Evolutionary conservation across 768 basidiomycete genomes (phyloP), one percentile per base, ranked within the genome.

Genomic region (Agaricus blazei): DNA sequence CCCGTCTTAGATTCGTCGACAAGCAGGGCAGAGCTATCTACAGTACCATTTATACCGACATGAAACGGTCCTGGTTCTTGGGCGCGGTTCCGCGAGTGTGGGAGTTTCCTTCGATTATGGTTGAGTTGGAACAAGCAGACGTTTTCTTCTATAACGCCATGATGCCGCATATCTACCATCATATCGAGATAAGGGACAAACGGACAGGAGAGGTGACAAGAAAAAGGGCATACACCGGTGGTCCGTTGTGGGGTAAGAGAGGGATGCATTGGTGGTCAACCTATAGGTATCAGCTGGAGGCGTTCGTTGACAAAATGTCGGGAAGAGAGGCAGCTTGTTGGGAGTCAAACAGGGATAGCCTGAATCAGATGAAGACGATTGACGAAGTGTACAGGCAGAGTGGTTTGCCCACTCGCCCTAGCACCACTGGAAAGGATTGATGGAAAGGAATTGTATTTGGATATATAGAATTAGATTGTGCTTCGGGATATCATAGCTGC

Each of bases 251-350:
- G 63, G 62, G 59, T 41, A 68, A 65, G 37, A 72, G 77, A 52
- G 82, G 82, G 23, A 76, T 84, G 64, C 70, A 70, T 8, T 82
- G 79, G 77, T 87, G 83, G 83, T 70, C 78, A 37, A 78, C 82
- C 24, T 79, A 73, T 55, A 65, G 73, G 38, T 82, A 79, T 57
- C 84, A 86, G 65, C 67, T 86, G 37, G 83, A 87, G 67, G 81
- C 79, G 6, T 85, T 85, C 54, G 78, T 87, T 7, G 80, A 88
- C 62, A 76, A 72, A 63, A 58, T 87, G 44, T 72, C 71, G 55
- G 83, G 82, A 15, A 70, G 78, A 34, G 64, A 67, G 23, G 79
- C 82, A 2, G 72, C 77, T 54, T 75, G 74, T 12, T 88, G 85
- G 85, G 59, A 85, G 37, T 64, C 69, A 6, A 67, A 66, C 12